Evolutionary conservation across 1,284 basidiomycete species (phyloP).

Genomic region (Ganoderma lingzhi): DNA sequence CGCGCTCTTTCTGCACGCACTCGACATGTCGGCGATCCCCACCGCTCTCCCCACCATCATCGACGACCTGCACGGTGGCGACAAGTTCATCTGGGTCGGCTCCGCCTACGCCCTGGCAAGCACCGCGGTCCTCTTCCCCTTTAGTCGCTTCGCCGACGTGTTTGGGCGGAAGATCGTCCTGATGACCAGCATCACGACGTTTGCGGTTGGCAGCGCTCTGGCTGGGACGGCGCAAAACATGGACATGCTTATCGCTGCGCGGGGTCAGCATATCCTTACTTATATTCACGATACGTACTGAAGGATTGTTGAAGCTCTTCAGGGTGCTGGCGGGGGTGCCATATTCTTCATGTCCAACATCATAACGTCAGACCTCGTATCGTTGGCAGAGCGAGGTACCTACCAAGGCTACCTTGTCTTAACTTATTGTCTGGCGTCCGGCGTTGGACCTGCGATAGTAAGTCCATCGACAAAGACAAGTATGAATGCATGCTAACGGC

Average conservation of each 20-base stretch:
- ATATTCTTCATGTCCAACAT: constrained; percentile 20
- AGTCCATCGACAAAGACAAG: background rate
- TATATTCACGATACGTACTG: background rate
- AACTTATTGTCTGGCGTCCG: constrained; percentile 14
- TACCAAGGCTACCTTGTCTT: constrained; percentile 15
- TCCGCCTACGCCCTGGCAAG: constrained; percentile 36
- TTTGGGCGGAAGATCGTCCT: constrained; percentile 39
- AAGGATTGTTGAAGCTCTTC: constrained; percentile 30
- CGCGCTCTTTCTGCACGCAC: constrained; percentile 22
- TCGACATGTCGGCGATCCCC: constrained; percentile 28
- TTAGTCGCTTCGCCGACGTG: constrained; percentile 36
- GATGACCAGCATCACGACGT: constrained; percentile 31
- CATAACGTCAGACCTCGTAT: constrained; percentile 45
- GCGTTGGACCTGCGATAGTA: constrained; percentile 8
- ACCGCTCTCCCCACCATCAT: constrained; percentile 33
- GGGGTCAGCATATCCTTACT: constrained; percentile 22
- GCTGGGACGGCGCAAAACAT: constrained; percentile 52
- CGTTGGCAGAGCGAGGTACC: constrained; percentile 17
- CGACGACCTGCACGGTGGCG: constrained; percentile 23
- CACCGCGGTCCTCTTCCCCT: constrained; percentile 37
- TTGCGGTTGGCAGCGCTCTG: constrained; percentile 42
- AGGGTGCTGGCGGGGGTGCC: constrained; percentile 33
- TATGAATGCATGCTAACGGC: background rate
- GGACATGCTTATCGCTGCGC: constrained; percentile 50
- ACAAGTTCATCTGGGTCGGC: constrained; percentile 28